Evolutionary conservation across 208 protist genomes (phyloP).

Genomic region (Wallacemonas sp.): DNA sequence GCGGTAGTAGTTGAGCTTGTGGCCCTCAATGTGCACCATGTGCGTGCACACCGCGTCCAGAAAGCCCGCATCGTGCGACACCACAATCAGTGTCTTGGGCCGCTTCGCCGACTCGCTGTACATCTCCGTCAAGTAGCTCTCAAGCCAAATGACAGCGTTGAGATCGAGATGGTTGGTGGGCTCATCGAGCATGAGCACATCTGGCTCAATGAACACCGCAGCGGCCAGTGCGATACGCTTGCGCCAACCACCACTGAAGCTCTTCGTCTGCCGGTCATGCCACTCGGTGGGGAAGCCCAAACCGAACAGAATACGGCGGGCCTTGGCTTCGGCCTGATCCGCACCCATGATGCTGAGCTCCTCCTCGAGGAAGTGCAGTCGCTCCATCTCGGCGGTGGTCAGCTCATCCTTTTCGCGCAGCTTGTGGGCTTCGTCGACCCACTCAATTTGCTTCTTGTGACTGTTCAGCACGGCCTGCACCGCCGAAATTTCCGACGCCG

Average conservation of each 20-base stretch:
- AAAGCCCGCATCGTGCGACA: constrained; percentile 97
- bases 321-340: constrained; percentile 81
- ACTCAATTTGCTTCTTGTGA: constrained; percentile 89
- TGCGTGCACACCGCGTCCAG: constrained; percentile 94
- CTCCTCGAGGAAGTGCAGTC: constrained; percentile 87
- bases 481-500: constrained; percentile 72
- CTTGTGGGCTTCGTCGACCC: constrained; percentile 71
- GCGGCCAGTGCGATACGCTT: constrained; percentile 95
- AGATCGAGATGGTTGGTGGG: constrained; percentile 98
- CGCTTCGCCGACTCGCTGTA: constrained; percentile 83
- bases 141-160: constrained; percentile 95
- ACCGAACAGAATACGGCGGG: constrained; percentile 90
- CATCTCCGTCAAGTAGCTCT: constrained; percentile 83
- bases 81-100: constrained; percentile 93
- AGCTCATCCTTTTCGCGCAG: constrained; percentile 72
- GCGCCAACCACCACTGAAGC: constrained; percentile 89
- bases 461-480: constrained; percentile 87
- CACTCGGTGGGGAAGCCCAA: constrained; percentile 93
- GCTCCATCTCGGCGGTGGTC: constrained; percentile 62
- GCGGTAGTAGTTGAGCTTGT: constrained; percentile 89
- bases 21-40: constrained; percentile 92
- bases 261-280: constrained; percentile 88
- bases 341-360: constrained; percentile 94
- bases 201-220: constrained; percentile 94
- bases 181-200: constrained; percentile 97